Base-by-base conservation (phyloP, 352 stramenopile genomes). In the Phytophthora tubulina region DNA sequence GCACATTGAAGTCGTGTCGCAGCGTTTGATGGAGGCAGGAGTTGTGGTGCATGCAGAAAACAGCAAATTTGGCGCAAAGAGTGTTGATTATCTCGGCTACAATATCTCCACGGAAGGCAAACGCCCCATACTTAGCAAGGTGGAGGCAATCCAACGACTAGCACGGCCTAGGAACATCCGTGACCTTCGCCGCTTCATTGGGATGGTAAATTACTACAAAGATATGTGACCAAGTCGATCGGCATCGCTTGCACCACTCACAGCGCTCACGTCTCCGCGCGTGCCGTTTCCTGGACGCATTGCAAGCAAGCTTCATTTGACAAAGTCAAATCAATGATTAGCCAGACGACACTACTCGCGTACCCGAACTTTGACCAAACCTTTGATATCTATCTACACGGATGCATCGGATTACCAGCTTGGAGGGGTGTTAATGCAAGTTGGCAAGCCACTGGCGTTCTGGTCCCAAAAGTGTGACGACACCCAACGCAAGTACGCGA, bases 181-280 rank as follows among this genome's bases (percentile, higher is more conserved):
- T 2, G 48, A 53, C 6, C 32, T 56, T 9, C 17, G 33, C 2
- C n/a, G 46, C 2, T 57, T 58, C 8, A 11, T 67, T 4, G 59
- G 49, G 2, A 67, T 59, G 15, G n/a, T 58, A 3, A 67, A 53
- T 42, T 67, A 59, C 17, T 65, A 56, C 46, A 46, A 46, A 33
- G 57, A 57, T 21, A 65, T 65, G 57, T 55, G 30, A 27, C 30
- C 6, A n/a, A 13, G 21, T 41, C 27, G 48, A n/a, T 52, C 41
- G 14, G 38, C 32, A 3, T 53, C 32, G 6, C 9, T 57, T 4
- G 50, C 50, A 14, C 50, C 50, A 33, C 50, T 57, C 3, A 57
- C 50, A 14, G 33, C 50, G 1, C n/a, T 57, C 13, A 57, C 32
- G 6, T 39, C 48, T 1, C 8, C 27, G 1, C 39, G 41, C 13